Conservation (phyloP, 129 eudicot species). For the Tagetes patula region DNA sequence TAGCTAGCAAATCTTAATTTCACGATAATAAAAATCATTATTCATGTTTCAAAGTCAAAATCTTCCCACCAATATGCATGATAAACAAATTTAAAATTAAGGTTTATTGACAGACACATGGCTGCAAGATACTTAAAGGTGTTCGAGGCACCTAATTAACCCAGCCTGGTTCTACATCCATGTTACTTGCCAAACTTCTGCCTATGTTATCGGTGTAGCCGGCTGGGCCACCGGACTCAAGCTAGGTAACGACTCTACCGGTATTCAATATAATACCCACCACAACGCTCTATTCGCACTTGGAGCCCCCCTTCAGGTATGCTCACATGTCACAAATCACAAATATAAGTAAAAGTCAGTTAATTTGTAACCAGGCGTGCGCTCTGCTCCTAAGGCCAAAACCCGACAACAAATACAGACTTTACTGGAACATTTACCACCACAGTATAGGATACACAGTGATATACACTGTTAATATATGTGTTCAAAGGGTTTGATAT, state of each 20-base stretch:
- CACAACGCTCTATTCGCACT: conserved; percentile 68
- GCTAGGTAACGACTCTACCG: conserved; percentile 70
- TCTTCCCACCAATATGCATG: conserved; percentile 11
- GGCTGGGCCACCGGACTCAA: conserved; percentile 89
- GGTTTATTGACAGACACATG: conserved; percentile 56
- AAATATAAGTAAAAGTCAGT: too few relatives aligned
- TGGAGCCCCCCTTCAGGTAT: conserved; percentile 81
- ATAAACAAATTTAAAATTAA: not conserved
- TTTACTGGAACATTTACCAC: conserved; percentile 87
- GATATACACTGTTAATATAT: conserved; percentile 46
- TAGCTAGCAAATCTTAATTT: too few relatives aligned
- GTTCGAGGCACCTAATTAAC: conserved; percentile 54
- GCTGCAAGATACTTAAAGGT: conserved; percentile 85
- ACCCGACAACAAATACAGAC: conserved; percentile 78
- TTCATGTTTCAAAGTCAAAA: not conserved
- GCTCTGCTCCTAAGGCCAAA: conserved; percentile 86
- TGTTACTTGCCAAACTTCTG: conserved; percentile 70
- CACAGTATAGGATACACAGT: conserved; percentile 59
- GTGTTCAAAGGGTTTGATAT: conserved; percentile 73
- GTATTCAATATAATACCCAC: conserved; percentile 49
- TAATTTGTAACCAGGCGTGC: conserved; percentile 39
- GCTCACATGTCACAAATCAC: not conserved
- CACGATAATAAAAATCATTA: not conserved
- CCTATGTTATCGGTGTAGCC: conserved; percentile 73
- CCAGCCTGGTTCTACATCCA: conserved; percentile 98